Base-by-base conservation (phyloP, 116 monocot genomes). In the Trichopus zeylanicus region DNA sequence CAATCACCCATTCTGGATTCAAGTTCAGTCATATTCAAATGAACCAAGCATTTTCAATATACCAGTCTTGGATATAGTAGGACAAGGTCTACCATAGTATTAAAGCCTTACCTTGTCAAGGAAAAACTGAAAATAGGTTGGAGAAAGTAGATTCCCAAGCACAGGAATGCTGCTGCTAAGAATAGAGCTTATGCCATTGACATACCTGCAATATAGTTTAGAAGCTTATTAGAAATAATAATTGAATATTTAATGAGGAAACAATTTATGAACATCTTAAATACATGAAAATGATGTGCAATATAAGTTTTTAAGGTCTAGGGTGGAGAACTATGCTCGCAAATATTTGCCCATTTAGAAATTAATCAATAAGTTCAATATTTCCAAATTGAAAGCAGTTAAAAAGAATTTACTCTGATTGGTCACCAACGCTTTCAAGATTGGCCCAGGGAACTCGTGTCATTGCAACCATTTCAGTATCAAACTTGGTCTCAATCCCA, bases 401-500 rank as follows among this genome's bases (percentile, higher is more conserved):
- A 15, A 46, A 6, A 1, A 56, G 32, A 55, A 11, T 31, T 70
- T 89, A 95, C 95, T 95, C 95, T 67, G 95, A 95, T 59, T 95
- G 97, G 55, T 97, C 97, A 46, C 97, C 97, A 70, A 97, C 97
- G 59, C 84, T 84, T 82, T 97, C 97, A 56, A 97, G 91, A 53
- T 64, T 91, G 38, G 84, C 79, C 97, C 97, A 97, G 23, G 84
- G 91, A 61, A 97, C 84, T 39, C 97, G 97, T 54, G 97, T 84
- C 97, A 97, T 97, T 51, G 87, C 81, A 76, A 87, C 65, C 97
- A 97, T 91, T 77, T 97, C 97, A 73, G 73, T 61, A 72, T 97
- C 97, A 82, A 97, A 97, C 62, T 97, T 97, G 46, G 97, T 91
- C 66, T 97, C 97, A 69, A 97, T 60, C 48, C 97, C 97, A 63